A percentile compares a stretch with the other conserved stretches of the same genome.
Evolutionary conservation across 2,329 filamentous ascomycete species (phyloP).

Genomic region (Elsinoe fawcettii): DNA sequence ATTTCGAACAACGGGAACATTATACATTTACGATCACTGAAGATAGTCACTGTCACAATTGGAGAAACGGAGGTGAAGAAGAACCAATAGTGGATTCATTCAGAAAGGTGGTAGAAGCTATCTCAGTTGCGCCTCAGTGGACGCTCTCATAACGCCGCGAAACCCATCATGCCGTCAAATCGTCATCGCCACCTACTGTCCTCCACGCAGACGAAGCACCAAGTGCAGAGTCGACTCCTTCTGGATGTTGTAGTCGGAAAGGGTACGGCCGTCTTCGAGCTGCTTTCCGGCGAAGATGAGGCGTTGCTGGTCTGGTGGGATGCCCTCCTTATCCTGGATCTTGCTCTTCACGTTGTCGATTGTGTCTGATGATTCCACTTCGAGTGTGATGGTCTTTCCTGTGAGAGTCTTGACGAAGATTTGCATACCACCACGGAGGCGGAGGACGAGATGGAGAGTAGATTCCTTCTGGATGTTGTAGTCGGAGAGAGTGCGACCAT

Average conservation of each 20-base stretch:
- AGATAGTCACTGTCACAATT: neutral
- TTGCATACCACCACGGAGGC: slow-evolving; percentile 79
- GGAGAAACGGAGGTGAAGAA: neutral
- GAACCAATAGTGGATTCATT: slow-evolving; percentile 6
- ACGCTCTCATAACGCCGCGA: slow-evolving; percentile 14
- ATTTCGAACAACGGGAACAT: neutral
- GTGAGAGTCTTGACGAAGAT: slow-evolving; percentile 97
- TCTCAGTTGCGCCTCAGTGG: neutral
- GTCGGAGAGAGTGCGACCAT: slow-evolving; percentile 81
- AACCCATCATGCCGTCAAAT: slow-evolving; percentile 17
- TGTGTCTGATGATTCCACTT: slow-evolving; percentile 95
- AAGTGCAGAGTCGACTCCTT: slow-evolving; percentile 58
- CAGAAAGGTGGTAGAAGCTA: neutral
- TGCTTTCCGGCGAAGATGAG: slow-evolving; percentile 94
- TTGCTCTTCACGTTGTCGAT: slow-evolving; percentile 99
- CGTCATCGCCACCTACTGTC: slow-evolving; percentile 35
- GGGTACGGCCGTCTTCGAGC: slow-evolving; percentile 81
- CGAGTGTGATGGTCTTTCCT: slow-evolving; percentile 98
- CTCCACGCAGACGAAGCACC: slow-evolving; percentile 53
- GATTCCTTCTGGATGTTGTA: slow-evolving; percentile 92
- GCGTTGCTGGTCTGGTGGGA: slow-evolving; percentile 91
- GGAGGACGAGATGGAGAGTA: slow-evolving; percentile 90
- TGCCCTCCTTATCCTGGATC: slow-evolving; percentile 98
- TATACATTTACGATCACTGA: neutral
- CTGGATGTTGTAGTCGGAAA: slow-evolving; percentile 84